Percentiles rank a stretch among this genome's conserved stretches.
These are phyloP conservation scores for Sclerotinia glacialis DNA, from an alignment of 2,329 filamentous ascomycete genomes.

Conservation along the genomic window DNA sequence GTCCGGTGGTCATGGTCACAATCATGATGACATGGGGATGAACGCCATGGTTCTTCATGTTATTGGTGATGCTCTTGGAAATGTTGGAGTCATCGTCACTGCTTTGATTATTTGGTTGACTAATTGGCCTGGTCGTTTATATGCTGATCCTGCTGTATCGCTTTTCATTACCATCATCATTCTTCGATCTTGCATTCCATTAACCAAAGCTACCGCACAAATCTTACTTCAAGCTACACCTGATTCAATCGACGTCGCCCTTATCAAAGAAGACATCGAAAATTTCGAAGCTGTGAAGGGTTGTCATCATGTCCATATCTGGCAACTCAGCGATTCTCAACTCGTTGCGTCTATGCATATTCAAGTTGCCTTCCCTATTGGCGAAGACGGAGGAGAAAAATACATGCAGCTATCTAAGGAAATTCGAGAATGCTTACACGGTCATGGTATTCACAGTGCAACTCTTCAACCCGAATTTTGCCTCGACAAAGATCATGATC, in stretches of 20 bases:
- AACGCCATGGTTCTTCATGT: constrained; percentile 75
- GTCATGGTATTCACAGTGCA: constrained; percentile 92
- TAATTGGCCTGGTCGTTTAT: constrained; percentile 74
- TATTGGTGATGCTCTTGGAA: constrained; percentile 80
- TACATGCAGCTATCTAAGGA: constrained; percentile 90
- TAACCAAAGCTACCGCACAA: constrained; percentile 76
- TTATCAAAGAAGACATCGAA: constrained; percentile 90
- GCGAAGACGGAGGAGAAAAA: constrained; percentile 70
- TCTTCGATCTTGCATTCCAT: constrained; percentile 69
- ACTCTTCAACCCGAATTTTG: constrained; percentile 95
- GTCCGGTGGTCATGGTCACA: constrained; percentile 67
- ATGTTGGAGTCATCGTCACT: constrained; percentile 79
- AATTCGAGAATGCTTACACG: constrained; percentile 85
- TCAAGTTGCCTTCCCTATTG: constrained; percentile 85
- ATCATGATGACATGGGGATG: constrained; percentile 92
- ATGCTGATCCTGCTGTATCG: constrained; percentile 88
- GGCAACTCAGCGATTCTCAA: constrained; percentile 95
- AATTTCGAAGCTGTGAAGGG: constrained; percentile 79
- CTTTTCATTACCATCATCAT: constrained; percentile 86
- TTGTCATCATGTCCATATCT: constrained; percentile 95
- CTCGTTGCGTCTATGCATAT: constrained; percentile 91
- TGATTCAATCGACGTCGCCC: constrained; percentile 79
- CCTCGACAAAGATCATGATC: constrained; percentile 45
- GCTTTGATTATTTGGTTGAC: constrained; percentile 91
- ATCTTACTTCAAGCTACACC: constrained; percentile 94